Evolutionary conservation across 352 stramenopile species (phyloP).

Genomic region (Pythium pyrilobum): DNA sequence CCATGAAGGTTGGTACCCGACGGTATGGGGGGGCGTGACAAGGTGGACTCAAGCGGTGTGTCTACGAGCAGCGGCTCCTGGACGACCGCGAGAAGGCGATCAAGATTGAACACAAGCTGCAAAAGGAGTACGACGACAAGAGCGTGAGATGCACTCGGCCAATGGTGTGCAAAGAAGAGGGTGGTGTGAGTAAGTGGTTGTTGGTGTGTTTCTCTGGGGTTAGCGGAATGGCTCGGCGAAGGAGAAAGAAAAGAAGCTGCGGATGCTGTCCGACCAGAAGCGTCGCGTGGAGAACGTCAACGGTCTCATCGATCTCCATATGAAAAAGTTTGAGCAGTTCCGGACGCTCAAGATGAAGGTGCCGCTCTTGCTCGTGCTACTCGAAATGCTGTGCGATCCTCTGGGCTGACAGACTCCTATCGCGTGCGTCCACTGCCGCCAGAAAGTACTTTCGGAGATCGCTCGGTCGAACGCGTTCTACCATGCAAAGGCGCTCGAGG

Average conservation of each 20-base stretch:
- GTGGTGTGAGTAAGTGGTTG: background rate
- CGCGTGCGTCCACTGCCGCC: background rate
- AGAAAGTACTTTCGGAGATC: constrained; percentile 76
- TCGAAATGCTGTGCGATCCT: background rate
- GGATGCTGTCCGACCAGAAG: constrained; percentile 80
- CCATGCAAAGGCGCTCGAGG: constrained; percentile 69
- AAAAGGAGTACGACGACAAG: constrained; percentile 73
- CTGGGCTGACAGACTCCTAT: background rate
- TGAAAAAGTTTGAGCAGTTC: constrained; percentile 67
- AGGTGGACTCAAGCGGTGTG: background rate
- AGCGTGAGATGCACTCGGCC: constrained; percentile 21
- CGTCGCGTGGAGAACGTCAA: constrained; percentile 83
- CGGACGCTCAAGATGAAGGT: constrained; percentile 80
- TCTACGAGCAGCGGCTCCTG: constrained; percentile 50
- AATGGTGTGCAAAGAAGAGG: background rate
- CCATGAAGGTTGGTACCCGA: constrained; percentile 55
- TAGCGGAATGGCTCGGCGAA: constrained; percentile 42
- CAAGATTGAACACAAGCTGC: constrained; percentile 71
- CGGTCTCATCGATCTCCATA: constrained; percentile 60
- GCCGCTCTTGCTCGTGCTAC: too few relatives aligned
- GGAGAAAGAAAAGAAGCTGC: constrained; percentile 77
- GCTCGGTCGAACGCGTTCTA: constrained; percentile 71
- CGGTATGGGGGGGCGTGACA: background rate
- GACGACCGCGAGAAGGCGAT: constrained; percentile 79
- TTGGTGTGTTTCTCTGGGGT: background rate